phyloP scores from a whole-genome alignment of 768 basidiomycete species.

The Tulasnella sp. region DNA sequence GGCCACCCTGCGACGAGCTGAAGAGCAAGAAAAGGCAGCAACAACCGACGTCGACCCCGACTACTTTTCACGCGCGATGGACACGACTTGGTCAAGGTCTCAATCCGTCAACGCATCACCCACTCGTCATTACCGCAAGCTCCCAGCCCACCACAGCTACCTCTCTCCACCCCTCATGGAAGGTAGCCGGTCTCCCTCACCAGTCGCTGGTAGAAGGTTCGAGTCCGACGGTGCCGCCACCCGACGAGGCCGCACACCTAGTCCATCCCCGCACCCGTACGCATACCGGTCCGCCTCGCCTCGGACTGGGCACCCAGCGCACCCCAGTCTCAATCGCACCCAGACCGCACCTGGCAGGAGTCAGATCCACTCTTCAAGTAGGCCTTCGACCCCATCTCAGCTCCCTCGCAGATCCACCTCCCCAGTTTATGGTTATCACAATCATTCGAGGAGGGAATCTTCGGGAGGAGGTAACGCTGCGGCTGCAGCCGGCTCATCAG shows the following conservation, averaged over 20 bases:
- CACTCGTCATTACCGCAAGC: neutral
- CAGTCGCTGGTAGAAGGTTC: neutral
- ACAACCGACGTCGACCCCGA: neutral
- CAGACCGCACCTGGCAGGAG: conserved; percentile 12
- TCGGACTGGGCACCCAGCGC: neutral
- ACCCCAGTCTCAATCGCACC: conserved; percentile 4
- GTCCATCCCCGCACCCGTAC: conserved; percentile 19
- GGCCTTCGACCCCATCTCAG: conserved; percentile 16
- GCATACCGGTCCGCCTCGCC: conserved; percentile 10
- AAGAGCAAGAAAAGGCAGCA: conserved; percentile 4
- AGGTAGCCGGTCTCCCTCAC: conserved; percentile 7
- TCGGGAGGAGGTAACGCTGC: neutral
- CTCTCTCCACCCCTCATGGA: neutral
- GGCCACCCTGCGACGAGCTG: conserved; percentile 8
- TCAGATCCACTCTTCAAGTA: conserved; percentile 2
- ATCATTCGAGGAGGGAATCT: conserved; percentile 8
- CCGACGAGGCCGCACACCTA: conserved; percentile 15
- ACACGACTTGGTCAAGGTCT: neutral
- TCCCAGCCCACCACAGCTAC: conserved; percentile 9
- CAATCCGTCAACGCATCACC: conserved; percentile 8
- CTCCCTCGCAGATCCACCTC: conserved; percentile 14
- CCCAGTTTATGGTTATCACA: conserved; percentile 3
- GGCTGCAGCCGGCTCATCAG: neutral
- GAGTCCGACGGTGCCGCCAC: neutral
- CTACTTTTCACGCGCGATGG: conserved; percentile 11